Evolutionary conservation across 2,329 filamentous ascomycete genomes (phyloP).

Genomic region (Beauveria scarabaeidicola): DNA sequence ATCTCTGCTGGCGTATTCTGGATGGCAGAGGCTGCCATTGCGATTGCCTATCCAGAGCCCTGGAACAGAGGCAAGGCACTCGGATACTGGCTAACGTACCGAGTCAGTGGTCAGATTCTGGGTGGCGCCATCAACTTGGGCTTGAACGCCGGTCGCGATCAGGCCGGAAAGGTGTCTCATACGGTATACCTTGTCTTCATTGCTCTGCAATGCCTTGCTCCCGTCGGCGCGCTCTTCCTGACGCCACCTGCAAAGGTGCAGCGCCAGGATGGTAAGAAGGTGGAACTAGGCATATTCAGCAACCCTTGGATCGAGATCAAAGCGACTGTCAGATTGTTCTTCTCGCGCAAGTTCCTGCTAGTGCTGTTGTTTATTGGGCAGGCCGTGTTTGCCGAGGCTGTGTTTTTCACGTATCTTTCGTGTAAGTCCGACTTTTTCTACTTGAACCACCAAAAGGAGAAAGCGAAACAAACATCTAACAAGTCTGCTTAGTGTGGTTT

Average conservation of each 20-base stretch:
- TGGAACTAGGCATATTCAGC: slow-evolving; percentile 49
- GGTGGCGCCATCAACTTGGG: slow-evolving; percentile 65
- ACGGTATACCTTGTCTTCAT: slow-evolving; percentile 64
- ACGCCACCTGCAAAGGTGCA: slow-evolving; percentile 54
- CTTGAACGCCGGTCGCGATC: slow-evolving; percentile 48
- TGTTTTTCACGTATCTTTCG: slow-evolving; percentile 60
- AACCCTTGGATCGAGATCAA: slow-evolving; percentile 52
- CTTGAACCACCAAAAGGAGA: no score
- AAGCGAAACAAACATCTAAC: background rate
- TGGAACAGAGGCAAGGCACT: slow-evolving; percentile 57
- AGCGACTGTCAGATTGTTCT: slow-evolving; percentile 48
- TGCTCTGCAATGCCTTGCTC: slow-evolving; percentile 56
- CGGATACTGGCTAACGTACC: slow-evolving; percentile 57
- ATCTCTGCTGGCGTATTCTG: slow-evolving; percentile 66
- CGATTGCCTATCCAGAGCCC: slow-evolving; percentile 63
- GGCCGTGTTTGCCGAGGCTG: slow-evolving; percentile 61
- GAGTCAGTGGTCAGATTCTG: slow-evolving; percentile 56
- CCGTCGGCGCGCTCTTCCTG: slow-evolving; percentile 55
- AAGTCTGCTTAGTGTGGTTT: slow-evolving; percentile 49
- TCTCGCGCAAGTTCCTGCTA: slow-evolving; percentile 53
- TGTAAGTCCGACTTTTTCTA: slow-evolving; percentile 12
- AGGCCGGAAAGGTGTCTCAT: slow-evolving; percentile 59
- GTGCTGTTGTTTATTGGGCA: slow-evolving; percentile 61
- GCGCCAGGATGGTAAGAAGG: slow-evolving; percentile 54
- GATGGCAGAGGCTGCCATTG: slow-evolving; percentile 67